A percentile compares a stretch with the other conserved stretches of the same genome.
Conservation (phyloP, 257 asterid species). For the Jacaranda mimosifolia region DNA sequence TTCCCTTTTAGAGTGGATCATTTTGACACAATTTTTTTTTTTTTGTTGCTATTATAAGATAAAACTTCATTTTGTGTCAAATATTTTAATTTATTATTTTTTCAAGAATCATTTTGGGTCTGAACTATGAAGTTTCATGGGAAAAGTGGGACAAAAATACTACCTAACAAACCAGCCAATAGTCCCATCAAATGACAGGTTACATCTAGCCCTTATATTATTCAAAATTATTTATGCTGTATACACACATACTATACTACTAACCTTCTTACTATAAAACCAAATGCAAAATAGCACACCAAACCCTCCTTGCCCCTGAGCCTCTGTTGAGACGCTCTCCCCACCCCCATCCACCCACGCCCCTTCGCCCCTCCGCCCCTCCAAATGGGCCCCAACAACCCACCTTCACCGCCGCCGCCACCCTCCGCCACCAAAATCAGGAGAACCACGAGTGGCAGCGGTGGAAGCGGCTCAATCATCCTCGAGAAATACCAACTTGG, state of each 20-base stretch:
- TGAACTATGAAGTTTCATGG: slow-evolving; percentile 9
- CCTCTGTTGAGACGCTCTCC: neutral
- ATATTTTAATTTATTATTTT: too few species aligned
- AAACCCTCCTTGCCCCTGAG: neutral
- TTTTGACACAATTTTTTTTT: too few species aligned
- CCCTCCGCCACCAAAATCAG: slow-evolving; percentile 39
- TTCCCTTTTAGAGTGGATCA: too few species aligned
- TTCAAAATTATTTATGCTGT: neutral
- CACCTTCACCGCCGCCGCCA: slow-evolving; percentile 34
- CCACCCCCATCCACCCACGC: neutral
- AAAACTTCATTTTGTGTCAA: too few species aligned
- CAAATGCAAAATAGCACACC: slow-evolving; percentile 3
- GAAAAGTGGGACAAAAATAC: neutral
- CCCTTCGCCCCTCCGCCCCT: neutral
- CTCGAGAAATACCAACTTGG: slow-evolving; percentile 76
- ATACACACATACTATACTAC: neutral
- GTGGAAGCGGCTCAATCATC: slow-evolving; percentile 68
- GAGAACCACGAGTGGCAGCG: slow-evolving; percentile 57
- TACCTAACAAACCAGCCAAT: neutral
- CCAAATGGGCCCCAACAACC: slow-evolving; percentile 49
- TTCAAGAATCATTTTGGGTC: neutral
- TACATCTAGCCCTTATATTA: neutral
- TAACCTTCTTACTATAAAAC: slow-evolving; percentile 26
- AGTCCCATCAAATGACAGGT: neutral
- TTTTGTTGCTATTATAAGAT: too few species aligned